Percentiles rank a stretch among this genome's conserved stretches.
Evolutionary conservation across 2,329 filamentous ascomycete genomes (phyloP).

Genomic region (Botrytis squamosa): DNA sequence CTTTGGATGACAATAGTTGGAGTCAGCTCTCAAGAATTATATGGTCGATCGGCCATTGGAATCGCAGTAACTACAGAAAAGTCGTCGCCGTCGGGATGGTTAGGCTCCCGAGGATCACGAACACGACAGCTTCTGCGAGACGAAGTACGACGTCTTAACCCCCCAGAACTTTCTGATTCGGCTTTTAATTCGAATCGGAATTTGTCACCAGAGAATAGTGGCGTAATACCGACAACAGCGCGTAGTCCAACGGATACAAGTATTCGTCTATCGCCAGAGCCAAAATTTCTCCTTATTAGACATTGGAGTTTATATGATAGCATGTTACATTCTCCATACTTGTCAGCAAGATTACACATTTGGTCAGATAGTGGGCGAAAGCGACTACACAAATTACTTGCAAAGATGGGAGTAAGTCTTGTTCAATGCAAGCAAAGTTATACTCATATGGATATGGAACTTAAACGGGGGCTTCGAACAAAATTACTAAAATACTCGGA

Average conservation of each 20-base stretch:
- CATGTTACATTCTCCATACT: conserved; percentile 95
- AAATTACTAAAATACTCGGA: conserved; percentile 89
- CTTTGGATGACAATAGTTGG: conserved; percentile 95
- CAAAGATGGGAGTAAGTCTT: conserved; percentile 96
- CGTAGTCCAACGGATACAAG: conserved; percentile 86
- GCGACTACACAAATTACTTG: conserved; percentile 86
- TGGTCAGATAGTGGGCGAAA: conserved; percentile 91
- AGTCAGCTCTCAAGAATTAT: conserved; percentile 89
- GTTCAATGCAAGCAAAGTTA: conserved; percentile 94
- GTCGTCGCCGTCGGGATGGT: conserved; percentile 66
- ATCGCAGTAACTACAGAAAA: conserved; percentile 63
- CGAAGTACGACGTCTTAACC: conserved; percentile 91
- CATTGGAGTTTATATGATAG: conserved; percentile 99
- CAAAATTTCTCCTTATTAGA: conserved; percentile 84
- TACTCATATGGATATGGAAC: conserved; percentile 96
- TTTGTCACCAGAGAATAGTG: conserved; percentile 64
- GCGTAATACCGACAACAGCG: conserved; percentile 86
- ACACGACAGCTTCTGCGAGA: conserved; percentile 86
- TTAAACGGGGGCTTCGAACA: conserved; percentile 82
- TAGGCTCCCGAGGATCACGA: conserved; percentile 76
- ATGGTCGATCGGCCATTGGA: conserved; percentile 80
- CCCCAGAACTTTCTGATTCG: conserved; percentile 61
- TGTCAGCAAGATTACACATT: conserved; percentile 86
- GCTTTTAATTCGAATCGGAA: conserved; percentile 58
- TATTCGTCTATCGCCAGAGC: conserved; percentile 90